Evolutionary conservation across 441 rosid genomes (phyloP), one percentile per base, ranked within the genome.

Genomic region (Cnidoscolus chayamansa): DNA sequence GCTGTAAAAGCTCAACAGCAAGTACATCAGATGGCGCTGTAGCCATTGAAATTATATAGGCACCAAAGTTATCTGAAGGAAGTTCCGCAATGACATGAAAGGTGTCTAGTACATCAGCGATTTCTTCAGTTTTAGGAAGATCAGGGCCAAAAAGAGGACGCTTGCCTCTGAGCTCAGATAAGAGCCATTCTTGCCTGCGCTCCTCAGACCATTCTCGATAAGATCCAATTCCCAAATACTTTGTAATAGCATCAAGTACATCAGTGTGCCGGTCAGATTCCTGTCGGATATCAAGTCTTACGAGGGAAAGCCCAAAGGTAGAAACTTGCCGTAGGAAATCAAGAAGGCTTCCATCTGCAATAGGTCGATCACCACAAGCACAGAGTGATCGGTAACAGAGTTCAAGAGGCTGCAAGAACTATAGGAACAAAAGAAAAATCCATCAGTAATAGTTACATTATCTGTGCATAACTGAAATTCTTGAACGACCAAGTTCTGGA

Each of bases 41-140:
- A 55, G 99, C 99, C 99, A 94, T 94, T 1, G 99, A 94, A 75
- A 94, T 94, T 69, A 94, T 94, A 75, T 94, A 94, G 58, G 99
- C 98, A 49, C 99, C 97, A 58, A 94, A 94, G 76, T 82, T 84
- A 75, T 94, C 99, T 7, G 85, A 19, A 17, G 99, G 98, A 51
- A 94, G 86, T 81, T 94, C 99, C 8, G 99, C 84, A 67, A 94
- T 78, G 76, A 94, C 98, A 58, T 87, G 89, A 30, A 94, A 84
- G 0, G 99, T 90, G 78, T 86, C 94, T 66, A 94, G 76, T 67
- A 94, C 98, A 79, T 89, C 97, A 11, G 96, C 84, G n/a, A 92
- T 88, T 75, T 94, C 98, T 70, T 92, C 99, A 2, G 98, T 94
- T 83, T 88, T 91, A 0, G 91, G 96, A 76, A 94, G 96, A 81